Evolutionary conservation across 768 basidiomycete genomes (phyloP).

Genomic region (Rhodocollybia butyracea): DNA sequence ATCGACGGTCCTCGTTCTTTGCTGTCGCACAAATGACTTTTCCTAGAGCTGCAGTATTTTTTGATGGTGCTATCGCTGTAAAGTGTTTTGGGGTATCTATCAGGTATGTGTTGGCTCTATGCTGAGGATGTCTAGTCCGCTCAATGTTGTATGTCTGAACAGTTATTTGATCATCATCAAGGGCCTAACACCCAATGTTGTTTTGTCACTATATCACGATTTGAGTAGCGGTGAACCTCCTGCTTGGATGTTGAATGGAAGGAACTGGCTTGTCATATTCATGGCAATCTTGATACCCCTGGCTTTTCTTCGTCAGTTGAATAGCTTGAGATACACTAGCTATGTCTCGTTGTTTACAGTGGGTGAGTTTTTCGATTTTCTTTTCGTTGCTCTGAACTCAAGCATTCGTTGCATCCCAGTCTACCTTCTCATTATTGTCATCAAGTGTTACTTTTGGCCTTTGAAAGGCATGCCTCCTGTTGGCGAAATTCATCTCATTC

Average conservation of each 20-base stretch:
- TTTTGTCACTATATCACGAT: slow-evolving; percentile 77
- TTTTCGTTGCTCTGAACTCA: slow-evolving; percentile 1
- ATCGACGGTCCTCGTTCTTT: slow-evolving; percentile 80
- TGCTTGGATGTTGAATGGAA: slow-evolving; percentile 70
- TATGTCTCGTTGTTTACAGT: slow-evolving; percentile 91
- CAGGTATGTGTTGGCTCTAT: slow-evolving; percentile 50
- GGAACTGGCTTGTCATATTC: slow-evolving; percentile 78
- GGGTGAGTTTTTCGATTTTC: slow-evolving; percentile 47
- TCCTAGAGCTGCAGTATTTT: slow-evolving; percentile 82
- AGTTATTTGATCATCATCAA: slow-evolving; percentile 93
- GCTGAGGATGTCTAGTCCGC: neutral
- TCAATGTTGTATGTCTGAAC: neutral
- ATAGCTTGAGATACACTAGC: slow-evolving; percentile 87
- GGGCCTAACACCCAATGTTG: slow-evolving; percentile 89
- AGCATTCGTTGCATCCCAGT: slow-evolving; percentile 32
- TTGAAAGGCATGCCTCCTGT: slow-evolving; percentile 56
- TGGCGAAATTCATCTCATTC: slow-evolving; percentile 69
- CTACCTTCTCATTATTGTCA: slow-evolving; percentile 77
- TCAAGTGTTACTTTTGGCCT: slow-evolving; percentile 77
- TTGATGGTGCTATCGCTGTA: slow-evolving; percentile 91
- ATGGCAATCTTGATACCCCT: slow-evolving; percentile 79
- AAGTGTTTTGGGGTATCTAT: slow-evolving; percentile 98
- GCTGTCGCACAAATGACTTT: slow-evolving; percentile 83
- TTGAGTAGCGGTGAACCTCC: slow-evolving; percentile 62
- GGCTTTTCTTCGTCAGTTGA: slow-evolving; percentile 76